Evolutionary conservation across 805 yeast species (phyloP), one percentile per base, ranked within the genome.

Genomic region (Ogataea nitratoaversa): DNA sequence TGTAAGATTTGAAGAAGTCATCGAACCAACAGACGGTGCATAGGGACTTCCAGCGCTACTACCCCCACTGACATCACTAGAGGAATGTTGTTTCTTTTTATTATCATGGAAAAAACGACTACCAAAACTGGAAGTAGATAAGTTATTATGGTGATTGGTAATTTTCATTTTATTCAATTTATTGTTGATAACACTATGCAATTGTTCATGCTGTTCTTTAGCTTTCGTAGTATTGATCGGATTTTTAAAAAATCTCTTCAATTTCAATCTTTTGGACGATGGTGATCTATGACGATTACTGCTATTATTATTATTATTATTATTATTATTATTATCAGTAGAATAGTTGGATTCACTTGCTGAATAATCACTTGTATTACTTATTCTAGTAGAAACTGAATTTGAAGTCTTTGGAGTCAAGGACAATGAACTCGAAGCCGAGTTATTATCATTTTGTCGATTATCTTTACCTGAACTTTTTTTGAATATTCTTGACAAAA

Each of bases 161-260:
- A 52, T 40, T 19, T 49, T 49, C 23, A 51, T 43, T 33, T 49
- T 47, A 33, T 33, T 43, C 5, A 51, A 36, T 30, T 51, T 51
- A 24, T 14, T 28, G 28, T 51, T 45, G 31, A 49, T 43, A 18
- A 48, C 41, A 16, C 47, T 40, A 33, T 52, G 53, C 14, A 52
- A 24, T 24, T 48, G 48, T 4, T 52, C 56, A 9, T 40, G 48
- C 20, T 50, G 54, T 24, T 52, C 51, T 30, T 37, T 40, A 17
- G 32, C 32, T 30, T 44, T 42, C 11, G 25, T 27, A 7, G 33
- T 6, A 5, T 23, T 40, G 31, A 28, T n/a, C 13, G 22, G 45
- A 17, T 20, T 42, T 41, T 72, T 74, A 55, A 72, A 68, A 46
- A 72, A 73, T 38, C 78, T 59, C 43, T 67, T 67, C 41, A 74